These are phyloP conservation scores for Agaricus blazei DNA, from an alignment of 768 basidiomycete species.

Conservation along the genomic window DNA sequence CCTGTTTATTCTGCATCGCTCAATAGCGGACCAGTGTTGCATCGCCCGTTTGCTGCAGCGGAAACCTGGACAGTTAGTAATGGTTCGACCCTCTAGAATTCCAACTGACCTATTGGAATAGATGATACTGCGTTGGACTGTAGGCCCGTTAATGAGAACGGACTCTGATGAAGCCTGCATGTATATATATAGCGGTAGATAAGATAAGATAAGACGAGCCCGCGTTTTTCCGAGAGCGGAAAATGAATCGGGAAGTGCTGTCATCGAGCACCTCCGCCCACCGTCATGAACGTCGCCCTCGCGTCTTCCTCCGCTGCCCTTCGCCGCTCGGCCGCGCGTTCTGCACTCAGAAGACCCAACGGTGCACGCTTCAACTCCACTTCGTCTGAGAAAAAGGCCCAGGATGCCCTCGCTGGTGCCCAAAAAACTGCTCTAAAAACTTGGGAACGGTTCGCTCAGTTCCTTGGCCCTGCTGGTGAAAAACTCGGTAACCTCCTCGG, in stretches of 20 bases:
- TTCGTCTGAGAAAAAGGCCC: conserved; percentile 58
- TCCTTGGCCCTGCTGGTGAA: conserved; percentile 43
- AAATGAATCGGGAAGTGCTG: not conserved
- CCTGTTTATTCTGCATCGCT: not conserved
- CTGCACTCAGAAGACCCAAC: conserved; percentile 21
- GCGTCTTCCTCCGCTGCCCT: conserved; percentile 17
- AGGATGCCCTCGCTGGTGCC: conserved; percentile 55
- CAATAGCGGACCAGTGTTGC: too few species aligned
- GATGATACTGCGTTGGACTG: too few species aligned
- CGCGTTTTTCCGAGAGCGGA: conserved; percentile 11
- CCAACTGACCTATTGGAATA: too few species aligned
- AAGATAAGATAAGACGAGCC: not conserved
- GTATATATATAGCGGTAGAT: not conserved
- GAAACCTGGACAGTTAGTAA: too few species aligned
- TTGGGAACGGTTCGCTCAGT: conserved; percentile 43
- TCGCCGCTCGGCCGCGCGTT: conserved; percentile 26
- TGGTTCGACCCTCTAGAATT: too few species aligned
- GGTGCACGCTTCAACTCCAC: conserved; percentile 39
- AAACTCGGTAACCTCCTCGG: conserved; percentile 53
- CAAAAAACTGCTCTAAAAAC: conserved; percentile 54
- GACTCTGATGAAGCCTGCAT: too few species aligned
- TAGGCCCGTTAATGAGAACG: too few species aligned
- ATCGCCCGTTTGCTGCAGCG: too few species aligned
- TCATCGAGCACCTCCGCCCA: conserved; percentile 13
- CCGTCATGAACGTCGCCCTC: conserved; percentile 22